These are phyloP conservation scores for Sclerotiophoma versabilis DNA, from an alignment of 2,329 filamentous ascomycete species.

Conservation along the genomic window DNA sequence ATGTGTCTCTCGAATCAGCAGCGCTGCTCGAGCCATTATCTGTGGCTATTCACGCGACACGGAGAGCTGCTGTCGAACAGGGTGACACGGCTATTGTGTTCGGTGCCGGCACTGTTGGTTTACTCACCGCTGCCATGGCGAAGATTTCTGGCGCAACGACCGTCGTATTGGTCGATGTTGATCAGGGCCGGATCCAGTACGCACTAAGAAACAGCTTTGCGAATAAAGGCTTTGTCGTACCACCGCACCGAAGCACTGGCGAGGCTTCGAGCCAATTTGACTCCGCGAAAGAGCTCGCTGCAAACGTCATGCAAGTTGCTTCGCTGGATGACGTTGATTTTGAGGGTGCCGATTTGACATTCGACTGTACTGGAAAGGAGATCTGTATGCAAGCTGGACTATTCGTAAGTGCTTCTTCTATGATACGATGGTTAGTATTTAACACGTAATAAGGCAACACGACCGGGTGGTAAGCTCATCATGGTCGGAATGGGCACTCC, in stretches of 20 bases:
- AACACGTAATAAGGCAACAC: slow-evolving; percentile 44
- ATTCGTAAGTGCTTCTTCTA: slow-evolving; percentile 41
- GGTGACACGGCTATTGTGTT: slow-evolving; percentile 83
- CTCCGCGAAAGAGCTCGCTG: slow-evolving; percentile 46
- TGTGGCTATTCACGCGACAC: slow-evolving; percentile 84
- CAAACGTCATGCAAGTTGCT: slow-evolving; percentile 47
- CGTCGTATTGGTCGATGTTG: slow-evolving; percentile 51
- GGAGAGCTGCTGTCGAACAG: slow-evolving; percentile 74
- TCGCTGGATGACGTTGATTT: slow-evolving; percentile 47
- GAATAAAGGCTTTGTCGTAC: slow-evolving; percentile 48
- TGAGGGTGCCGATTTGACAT: slow-evolving; percentile 51
- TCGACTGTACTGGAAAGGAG: slow-evolving; percentile 54
- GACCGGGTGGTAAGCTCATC: slow-evolving; percentile 60
- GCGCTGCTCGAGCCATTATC: slow-evolving; percentile 67
- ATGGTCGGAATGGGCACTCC: slow-evolving; percentile 66
- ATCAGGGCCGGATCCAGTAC: slow-evolving; percentile 50
- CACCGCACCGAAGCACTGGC: slow-evolving; percentile 28
- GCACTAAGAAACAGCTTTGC: slow-evolving; percentile 50
- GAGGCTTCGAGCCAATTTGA: slow-evolving; percentile 44
- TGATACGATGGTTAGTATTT: background rate
- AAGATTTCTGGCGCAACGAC: slow-evolving; percentile 51
- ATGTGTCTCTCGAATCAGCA: slow-evolving; percentile 50
- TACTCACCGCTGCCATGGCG: slow-evolving; percentile 51
- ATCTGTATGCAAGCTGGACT: slow-evolving; percentile 53
- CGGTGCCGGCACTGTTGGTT: slow-evolving; percentile 73